These are phyloP conservation scores for Pythium guiyangense DNA, from an alignment of 352 stramenopile species.

Conservation along the genomic window DNA sequence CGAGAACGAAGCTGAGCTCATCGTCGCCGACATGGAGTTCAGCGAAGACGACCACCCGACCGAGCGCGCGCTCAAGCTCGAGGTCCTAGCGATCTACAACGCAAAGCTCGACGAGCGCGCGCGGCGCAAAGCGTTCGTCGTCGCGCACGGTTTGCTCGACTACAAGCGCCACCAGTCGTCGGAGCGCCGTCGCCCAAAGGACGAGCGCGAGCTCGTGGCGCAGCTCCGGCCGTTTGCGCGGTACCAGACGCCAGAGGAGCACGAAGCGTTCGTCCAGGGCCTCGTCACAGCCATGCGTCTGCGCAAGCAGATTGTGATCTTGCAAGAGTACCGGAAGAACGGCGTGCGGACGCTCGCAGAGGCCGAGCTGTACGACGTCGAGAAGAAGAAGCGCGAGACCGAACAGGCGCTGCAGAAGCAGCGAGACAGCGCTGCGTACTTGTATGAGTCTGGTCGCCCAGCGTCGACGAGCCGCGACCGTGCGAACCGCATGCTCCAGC, in stretches of 20 bases:
- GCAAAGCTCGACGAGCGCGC: constrained; percentile 93
- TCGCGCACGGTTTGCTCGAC: constrained; percentile 88
- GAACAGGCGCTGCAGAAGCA: constrained; percentile 89
- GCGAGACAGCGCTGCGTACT: constrained; percentile 80
- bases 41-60: constrained; percentile 87
- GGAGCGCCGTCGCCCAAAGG: constrained; percentile 88
- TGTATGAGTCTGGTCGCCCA: constrained; percentile 72
- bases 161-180: constrained; percentile 93
- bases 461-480: constrained; percentile 53
- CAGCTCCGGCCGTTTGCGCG: constrained; percentile 94
- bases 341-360: constrained; percentile 93
- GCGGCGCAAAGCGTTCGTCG: constrained; percentile 89
- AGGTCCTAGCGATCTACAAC: constrained; percentile 97
- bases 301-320: constrained; percentile 93
- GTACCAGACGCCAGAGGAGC: constrained; percentile 92
- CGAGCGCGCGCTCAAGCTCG: constrained; percentile 93
- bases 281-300: constrained; percentile 90
- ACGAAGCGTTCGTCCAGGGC: constrained; percentile 91
- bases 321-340: constrained; percentile 95
- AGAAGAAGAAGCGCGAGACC: constrained; percentile 92
- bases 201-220: constrained; percentile 94
- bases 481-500: constrained; percentile 62
- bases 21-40: constrained; percentile 95
- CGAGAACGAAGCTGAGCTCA: constrained; percentile 96
- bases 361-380: constrained; percentile 93